Percentiles rank a stretch among this genome's conserved stretches.
Conservation (phyloP, 176 grass and related monocot species). For the Miscanthus lutarioriparius region DNA sequence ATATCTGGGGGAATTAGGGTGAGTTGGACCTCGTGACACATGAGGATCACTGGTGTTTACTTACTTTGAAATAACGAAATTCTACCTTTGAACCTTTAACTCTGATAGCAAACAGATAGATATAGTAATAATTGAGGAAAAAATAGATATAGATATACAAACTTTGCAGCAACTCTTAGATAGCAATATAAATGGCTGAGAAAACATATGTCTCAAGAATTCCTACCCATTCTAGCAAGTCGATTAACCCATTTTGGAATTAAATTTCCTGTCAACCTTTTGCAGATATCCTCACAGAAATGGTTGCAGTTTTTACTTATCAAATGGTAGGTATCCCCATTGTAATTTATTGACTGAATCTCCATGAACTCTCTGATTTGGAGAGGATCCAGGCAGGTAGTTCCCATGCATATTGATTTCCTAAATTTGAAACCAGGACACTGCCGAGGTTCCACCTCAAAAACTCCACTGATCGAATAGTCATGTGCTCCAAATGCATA, state of each 20-base stretch:
- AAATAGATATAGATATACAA: background rate
- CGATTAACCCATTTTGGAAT: slow-evolving; percentile 86
- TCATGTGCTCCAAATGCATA: slow-evolving; percentile 80
- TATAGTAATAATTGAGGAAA: background rate
- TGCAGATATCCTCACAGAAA: slow-evolving; percentile 70
- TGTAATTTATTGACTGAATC: slow-evolving; percentile 53
- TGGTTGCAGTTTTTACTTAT: slow-evolving; percentile 83
- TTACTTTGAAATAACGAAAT: background rate
- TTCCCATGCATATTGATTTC: slow-evolving; percentile 68
- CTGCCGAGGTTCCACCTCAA: slow-evolving; percentile 70
- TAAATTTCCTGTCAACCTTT: slow-evolving; percentile 61
- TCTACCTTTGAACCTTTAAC: background rate
- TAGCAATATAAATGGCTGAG: background rate
- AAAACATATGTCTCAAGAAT: slow-evolving; percentile 13
- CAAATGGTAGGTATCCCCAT: slow-evolving; percentile 73
- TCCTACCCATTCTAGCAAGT: slow-evolving; percentile 69
- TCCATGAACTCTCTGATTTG: slow-evolving; percentile 74
- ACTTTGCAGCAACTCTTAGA: slow-evolving; percentile 5
- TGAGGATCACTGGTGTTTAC: too few species aligned
- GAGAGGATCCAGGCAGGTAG: slow-evolving; percentile 51
- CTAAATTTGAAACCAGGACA: slow-evolving; percentile 79
- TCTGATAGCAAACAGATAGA: background rate
- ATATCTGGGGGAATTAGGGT: background rate
- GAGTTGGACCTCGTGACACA: background rate
- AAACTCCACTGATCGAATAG: slow-evolving; percentile 59